Evolutionary conservation across 805 yeast species (phyloP), one percentile per base, ranked within the genome.

Genomic region (Spathaspora hagerdaliae): DNA sequence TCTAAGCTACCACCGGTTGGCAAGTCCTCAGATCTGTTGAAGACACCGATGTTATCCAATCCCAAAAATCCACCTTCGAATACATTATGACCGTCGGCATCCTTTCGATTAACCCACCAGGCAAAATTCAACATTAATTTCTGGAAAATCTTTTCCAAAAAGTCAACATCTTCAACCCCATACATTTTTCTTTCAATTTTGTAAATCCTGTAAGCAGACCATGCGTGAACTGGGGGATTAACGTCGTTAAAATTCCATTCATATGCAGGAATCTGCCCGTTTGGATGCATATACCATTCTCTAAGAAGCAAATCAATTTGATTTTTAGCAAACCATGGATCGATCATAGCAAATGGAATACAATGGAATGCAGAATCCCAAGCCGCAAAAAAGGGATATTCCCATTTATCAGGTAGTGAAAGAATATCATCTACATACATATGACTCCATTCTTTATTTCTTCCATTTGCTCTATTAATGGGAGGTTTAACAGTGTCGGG

Each of bases 321-420:
- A 55, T 80, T 83, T 64, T 90, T 90, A 32, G 97, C 95, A 69
- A 87, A 90, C 45, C 79, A 88, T 1, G 96, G 96, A 63, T 90
- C 97, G 58, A 90, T 81, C 90, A 90, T 87, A 5, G 96, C 92
- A 51, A 90, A 69, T 10, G 97, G 96, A 54, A 90, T 79, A 56
- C 96, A 87, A 67, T 90, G 97, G 81, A 90, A 90, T 0, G 96
- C 96, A 5, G 96, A 84, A 65, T 90, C 97, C 97, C 97, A 90
- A 3, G 96, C 92, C 12, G 97, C 96, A 63, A 90, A 90, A 63
- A 90, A 90, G 10, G 96, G 96, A 64, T 90, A 90, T 65, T 90
- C 97, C 88, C 96, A 90, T 62, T 89, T 91, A 61, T 90, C 97
- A 2, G 97, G 97, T 73, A 90, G 77, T 1, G 96, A 87, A 55